phyloP scores from a whole-genome alignment of 768 basidiomycete species.

The Rossbeevera mucosa region DNA sequence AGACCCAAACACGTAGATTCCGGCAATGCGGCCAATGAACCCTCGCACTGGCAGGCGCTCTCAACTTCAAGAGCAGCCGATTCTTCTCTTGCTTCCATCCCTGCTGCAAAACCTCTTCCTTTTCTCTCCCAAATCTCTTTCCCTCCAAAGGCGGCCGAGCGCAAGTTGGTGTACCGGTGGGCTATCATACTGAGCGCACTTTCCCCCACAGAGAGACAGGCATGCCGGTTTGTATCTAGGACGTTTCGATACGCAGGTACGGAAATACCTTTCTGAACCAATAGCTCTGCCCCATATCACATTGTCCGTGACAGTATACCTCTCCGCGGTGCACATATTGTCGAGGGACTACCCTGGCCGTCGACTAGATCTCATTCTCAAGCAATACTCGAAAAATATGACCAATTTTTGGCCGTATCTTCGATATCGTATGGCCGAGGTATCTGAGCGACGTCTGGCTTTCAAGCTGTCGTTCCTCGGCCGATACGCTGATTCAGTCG shows the following conservation, averaged over 20 bases:
- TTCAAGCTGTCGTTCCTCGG: constrained; percentile 53
- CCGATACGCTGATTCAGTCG: constrained; percentile 24
- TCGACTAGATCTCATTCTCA: constrained; percentile 40
- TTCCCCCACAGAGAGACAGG: constrained; percentile 38
- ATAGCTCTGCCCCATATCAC: constrained; percentile 1
- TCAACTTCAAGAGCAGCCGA: background rate
- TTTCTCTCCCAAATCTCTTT: constrained; percentile 42
- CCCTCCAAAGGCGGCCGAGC: constrained; percentile 56
- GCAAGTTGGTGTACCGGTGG: constrained; percentile 50
- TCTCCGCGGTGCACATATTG: constrained; percentile 54
- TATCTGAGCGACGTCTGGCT: constrained; percentile 28
- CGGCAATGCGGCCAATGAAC: background rate
- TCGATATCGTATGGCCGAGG: constrained; percentile 44
- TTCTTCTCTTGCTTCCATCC: background rate
- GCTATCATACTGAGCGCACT: constrained; percentile 53
- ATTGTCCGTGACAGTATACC: constrained; percentile 43
- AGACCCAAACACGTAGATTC: background rate
- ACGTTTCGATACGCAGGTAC: constrained; percentile 62
- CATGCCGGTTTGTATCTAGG: constrained; percentile 52
- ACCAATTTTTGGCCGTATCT: constrained; percentile 76
- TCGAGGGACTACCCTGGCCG: constrained; percentile 43
- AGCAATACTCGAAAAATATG: constrained; percentile 39
- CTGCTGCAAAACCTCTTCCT: constrained; percentile 1
- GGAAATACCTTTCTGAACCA: background rate
- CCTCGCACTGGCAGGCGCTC: no score